phyloP scores from a whole-genome alignment of 345 rosid species.

The Eucalyptus albens region DNA sequence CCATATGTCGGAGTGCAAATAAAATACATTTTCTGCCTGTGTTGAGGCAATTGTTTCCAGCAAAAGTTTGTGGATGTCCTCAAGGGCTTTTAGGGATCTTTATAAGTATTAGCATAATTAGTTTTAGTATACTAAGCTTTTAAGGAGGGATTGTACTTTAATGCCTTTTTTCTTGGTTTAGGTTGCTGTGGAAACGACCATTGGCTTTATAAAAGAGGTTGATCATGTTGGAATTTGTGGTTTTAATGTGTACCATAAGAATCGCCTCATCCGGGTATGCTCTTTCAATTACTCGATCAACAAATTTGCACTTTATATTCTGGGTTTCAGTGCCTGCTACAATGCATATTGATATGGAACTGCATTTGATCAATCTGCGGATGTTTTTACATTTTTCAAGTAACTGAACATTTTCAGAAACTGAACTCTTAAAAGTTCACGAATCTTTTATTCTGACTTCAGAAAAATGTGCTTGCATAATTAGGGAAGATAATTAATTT shows the following conservation, averaged over 20 bases:
- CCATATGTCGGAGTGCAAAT: not conserved
- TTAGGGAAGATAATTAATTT: not conserved
- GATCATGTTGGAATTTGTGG: slow-evolving; percentile 43
- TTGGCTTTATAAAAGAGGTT: slow-evolving; percentile 77
- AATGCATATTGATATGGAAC: not conserved
- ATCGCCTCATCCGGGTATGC: slow-evolving; percentile 87
- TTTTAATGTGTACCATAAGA: slow-evolving; percentile 79
- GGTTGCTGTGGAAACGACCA: slow-evolving; percentile 49
- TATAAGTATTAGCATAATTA: not conserved
- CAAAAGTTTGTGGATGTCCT: not conserved
- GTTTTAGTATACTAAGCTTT: not conserved
- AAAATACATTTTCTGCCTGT: not conserved
- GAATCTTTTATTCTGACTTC: not conserved
- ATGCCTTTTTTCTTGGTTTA: slow-evolving; percentile 4
- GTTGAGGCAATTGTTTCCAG: not conserved
- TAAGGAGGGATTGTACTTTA: not conserved
- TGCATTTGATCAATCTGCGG: not conserved
- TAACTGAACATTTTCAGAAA: not conserved
- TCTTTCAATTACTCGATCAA: not conserved
- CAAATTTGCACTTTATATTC: not conserved
- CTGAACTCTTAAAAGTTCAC: not conserved
- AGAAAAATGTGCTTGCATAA: not conserved
- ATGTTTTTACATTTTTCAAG: not conserved
- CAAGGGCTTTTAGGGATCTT: not conserved
- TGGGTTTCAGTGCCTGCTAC: not conserved